Evolutionary conservation across 2,329 filamentous ascomycete genomes (phyloP), one percentile per base, ranked within the genome.

Genomic region (Colletotrichum eleusines): DNA sequence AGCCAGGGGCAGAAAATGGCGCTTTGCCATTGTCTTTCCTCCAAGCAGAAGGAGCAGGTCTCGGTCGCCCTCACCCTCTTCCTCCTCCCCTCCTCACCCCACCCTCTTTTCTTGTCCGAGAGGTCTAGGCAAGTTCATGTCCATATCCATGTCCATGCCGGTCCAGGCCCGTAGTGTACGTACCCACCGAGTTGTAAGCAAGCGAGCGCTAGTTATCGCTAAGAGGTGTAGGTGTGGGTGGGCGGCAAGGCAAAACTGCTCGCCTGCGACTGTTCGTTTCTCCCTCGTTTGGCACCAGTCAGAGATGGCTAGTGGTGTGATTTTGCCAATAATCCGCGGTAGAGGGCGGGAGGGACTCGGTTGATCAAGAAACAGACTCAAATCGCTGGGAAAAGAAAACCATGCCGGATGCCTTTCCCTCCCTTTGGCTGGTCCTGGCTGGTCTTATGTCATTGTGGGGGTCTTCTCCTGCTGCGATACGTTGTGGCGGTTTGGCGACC

Each of bases 1-100:
- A 70, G 55, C 46, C 69, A 72, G 66, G 69, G 69, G 60, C 60
- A 16, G 69, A 70, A 72, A 72, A 72, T 72, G 66, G 69, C 69
- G 69, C 69, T 72, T 61, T 53, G 58, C 20, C 31, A 12, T 58
- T 26, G 55, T 26, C 11, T 26, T 28, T 48, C 57, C 31, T 28
- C n/a, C 44, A 40, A 50, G 31, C 44, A 40, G 11, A 31, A 33
- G 31, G 31, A 62, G 14, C n/a, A 48, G 26, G 33, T 23, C 20
- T 26, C 28, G 28, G 51, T 58, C 38, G 11, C 46, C 50, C 57
- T 31, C 50, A 28, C 53, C 51, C 53, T 58, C 51, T 46, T 71
- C 68, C n/a, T n/a, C n/a, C n/a, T n/a, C n/a, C n/a, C n/a, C n/a
- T n/a, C n/a, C n/a, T n/a, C n/a, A n/a, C n/a, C n/a, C n/a, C n/a